These are phyloP conservation scores for Maudiozyma barnettii DNA, from an alignment of 805 yeast species.

Conservation along the genomic window DNA sequence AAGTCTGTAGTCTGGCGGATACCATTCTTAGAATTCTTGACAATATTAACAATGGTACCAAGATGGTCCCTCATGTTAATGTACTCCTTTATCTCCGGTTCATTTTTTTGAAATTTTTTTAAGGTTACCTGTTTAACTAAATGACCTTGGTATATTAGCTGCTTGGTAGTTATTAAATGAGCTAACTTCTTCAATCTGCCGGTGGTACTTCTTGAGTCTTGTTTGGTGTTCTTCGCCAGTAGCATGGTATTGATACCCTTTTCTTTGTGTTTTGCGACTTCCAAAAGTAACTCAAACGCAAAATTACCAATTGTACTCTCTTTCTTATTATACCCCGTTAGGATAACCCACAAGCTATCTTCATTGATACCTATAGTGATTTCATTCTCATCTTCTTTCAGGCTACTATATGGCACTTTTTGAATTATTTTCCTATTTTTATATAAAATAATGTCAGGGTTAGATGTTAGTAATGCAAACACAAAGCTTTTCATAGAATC, in stretches of 20 bases:
- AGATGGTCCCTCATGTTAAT: constrained; percentile 23
- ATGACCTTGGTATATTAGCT: constrained; percentile 36
- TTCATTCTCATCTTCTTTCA: constrained; percentile 3
- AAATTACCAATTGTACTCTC: constrained; percentile 45
- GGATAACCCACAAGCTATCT: constrained; percentile 46
- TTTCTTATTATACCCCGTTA: constrained; percentile 47
- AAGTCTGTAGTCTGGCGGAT: constrained; percentile 54
- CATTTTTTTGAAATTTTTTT: constrained; percentile 31
- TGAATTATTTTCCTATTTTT: constrained; percentile 3
- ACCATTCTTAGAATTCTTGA: constrained; percentile 50
- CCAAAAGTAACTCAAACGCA: constrained; percentile 47
- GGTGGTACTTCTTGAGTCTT: constrained; percentile 64
- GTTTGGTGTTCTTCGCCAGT: constrained; percentile 47
- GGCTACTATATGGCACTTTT: constrained; percentile 1
- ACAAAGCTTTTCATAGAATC: constrained; percentile 12
- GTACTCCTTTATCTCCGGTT: constrained; percentile 17
- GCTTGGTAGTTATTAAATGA: constrained; percentile 38
- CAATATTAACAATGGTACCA: constrained; percentile 35
- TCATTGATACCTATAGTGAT: constrained; percentile 36
- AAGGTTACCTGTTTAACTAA: constrained; percentile 48
- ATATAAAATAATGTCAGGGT: constrained; percentile 11
- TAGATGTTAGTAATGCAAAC: constrained; percentile 12
- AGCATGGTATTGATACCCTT: constrained; percentile 53
- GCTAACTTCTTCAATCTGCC: constrained; percentile 48
- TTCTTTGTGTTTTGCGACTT: constrained; percentile 48